These are phyloP conservation scores for Cutaneotrichosporon daszewskae DNA, from an alignment of 1,284 basidiomycete species.

Conservation along the genomic window DNA sequence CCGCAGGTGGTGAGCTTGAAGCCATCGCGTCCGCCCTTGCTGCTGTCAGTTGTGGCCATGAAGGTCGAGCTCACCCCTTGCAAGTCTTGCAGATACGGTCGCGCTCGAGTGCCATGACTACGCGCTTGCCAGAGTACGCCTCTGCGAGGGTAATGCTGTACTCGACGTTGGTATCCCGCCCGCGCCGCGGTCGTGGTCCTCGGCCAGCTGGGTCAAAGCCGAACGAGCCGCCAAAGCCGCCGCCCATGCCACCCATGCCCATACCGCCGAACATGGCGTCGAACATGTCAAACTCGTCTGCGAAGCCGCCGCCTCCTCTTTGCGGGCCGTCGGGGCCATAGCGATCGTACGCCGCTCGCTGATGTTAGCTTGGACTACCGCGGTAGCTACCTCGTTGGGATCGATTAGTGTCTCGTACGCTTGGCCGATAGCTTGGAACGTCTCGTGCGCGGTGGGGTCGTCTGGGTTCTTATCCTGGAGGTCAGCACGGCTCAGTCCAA, in stretches of 20 bases:
- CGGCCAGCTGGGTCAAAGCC: conserved; percentile 37
- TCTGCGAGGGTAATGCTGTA: conserved; percentile 88
- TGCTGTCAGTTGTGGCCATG: conserved; percentile 6
- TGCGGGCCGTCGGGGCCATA: conserved; percentile 60
- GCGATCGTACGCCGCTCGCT: conserved; percentile 72
- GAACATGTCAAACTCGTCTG: conserved; percentile 58
- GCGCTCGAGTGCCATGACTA: conserved; percentile 84
- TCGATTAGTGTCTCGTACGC: conserved; percentile 88
- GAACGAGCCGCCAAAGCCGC: conserved; percentile 38
- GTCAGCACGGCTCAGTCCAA: too few relatives aligned
- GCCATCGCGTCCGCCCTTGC: conserved; percentile 39
- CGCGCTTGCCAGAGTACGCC: conserved; percentile 82
- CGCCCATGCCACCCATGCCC: conserved; percentile 41
- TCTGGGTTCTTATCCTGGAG: conserved; percentile 45
- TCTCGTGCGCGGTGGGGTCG: conserved; percentile 56
- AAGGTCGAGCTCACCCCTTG: conserved; percentile 57
- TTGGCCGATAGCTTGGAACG: conserved; percentile 81
- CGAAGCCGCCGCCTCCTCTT: conserved; percentile 51
- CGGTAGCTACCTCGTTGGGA: conserved; percentile 50
- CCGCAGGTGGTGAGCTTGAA: conserved; percentile 75
- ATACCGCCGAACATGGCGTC: conserved; percentile 63
- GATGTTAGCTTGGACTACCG: not conserved
- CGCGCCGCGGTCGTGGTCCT: conserved; percentile 49
- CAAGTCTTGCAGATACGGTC: conserved; percentile 73
- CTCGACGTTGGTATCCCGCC: conserved; percentile 66